Evolutionary conservation across 345 rosid species (phyloP).

Genomic region (Noccaea bulbosa): DNA sequence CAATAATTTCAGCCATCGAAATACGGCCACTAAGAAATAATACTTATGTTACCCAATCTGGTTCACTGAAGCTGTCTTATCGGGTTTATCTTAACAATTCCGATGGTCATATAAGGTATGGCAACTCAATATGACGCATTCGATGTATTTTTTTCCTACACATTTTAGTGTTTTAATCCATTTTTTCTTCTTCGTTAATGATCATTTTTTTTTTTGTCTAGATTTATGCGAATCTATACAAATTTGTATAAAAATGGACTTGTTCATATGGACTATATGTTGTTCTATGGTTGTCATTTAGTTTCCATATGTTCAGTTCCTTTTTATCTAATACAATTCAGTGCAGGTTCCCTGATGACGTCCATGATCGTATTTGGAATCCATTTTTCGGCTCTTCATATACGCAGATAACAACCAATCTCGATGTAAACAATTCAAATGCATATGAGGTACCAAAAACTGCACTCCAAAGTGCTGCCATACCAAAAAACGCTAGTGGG

Average conservation of each 20-base stretch:
- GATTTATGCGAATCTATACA: no score
- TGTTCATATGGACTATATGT: no score
- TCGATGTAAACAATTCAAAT: slow-evolving; percentile 34
- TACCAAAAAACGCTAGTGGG: slow-evolving; percentile 33
- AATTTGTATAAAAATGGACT: no score
- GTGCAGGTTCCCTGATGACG: slow-evolving; percentile 50
- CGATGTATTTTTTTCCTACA: no score
- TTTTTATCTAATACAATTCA: background rate
- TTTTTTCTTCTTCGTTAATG: no score
- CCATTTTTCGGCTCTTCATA: background rate
- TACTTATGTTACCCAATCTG: slow-evolving; percentile 10
- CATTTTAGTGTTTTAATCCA: no score
- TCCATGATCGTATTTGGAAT: slow-evolving; percentile 49
- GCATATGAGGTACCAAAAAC: slow-evolving; percentile 23
- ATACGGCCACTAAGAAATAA: slow-evolving; percentile 41
- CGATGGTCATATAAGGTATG: slow-evolving; percentile 21
- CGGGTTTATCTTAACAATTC: background rate
- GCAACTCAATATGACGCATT: no score
- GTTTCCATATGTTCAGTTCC: background rate
- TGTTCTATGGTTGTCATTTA: background rate
- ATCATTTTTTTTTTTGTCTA: no score
- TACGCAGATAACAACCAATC: slow-evolving; percentile 11
- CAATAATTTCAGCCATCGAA: slow-evolving; percentile 55
- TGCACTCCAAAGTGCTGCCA: slow-evolving; percentile 35
- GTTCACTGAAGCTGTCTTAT: slow-evolving; percentile 26